Evolutionary conservation across 2,329 filamentous ascomycete species (phyloP), one percentile per base, ranked within the genome.

Genomic region (Stachybotrys echinatus): DNA sequence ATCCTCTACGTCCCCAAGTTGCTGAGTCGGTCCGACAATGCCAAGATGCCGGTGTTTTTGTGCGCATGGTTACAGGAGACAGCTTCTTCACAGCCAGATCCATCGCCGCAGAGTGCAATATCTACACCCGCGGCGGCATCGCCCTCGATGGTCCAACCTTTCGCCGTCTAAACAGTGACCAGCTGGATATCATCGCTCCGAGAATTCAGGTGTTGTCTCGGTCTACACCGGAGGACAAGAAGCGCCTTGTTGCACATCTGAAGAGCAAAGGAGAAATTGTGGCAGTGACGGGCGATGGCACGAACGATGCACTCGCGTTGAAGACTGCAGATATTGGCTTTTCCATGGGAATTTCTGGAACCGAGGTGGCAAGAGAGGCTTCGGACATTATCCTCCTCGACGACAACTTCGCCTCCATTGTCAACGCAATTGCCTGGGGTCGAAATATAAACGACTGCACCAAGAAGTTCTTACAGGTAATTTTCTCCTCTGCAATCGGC

Each of bases 401-500:
- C 55, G 83, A 86, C 55, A 85, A 86, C 64, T 86, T 86, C 56
- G 65, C 75, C 8, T 82, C 83, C 2, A 87, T 86, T 53, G 79
- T 87, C 38, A 86, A 80, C 40, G 84, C 83, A 3, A 72, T 87
- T 44, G 79, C 81, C 57, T 87, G 83, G 84, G 84, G 84, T n/a
- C 75, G 84, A 49, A 80, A 80, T 12, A 83, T 87, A 50, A 87
- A 87, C 55, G 84, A 87, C 54, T 79, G 82, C 1, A 81, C 87
- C 31, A 76, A 83, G 61, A 86, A 86, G 61, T 87, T 87, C 60
- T 74, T 86, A 43, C 84, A 86, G 64, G 72, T 73, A 60, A 51
- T 55, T 23, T 48, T n/a, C 6, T 45, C 27, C 40, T 23, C 52
- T 8, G 23, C 0, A 4, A 42, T 47, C 23, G 14, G 22, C 22